A percentile compares a stretch with the other conserved stretches of the same genome.
Conservation (phyloP, 208 protist genomes). For the Trypanosoma brucei region DNA sequence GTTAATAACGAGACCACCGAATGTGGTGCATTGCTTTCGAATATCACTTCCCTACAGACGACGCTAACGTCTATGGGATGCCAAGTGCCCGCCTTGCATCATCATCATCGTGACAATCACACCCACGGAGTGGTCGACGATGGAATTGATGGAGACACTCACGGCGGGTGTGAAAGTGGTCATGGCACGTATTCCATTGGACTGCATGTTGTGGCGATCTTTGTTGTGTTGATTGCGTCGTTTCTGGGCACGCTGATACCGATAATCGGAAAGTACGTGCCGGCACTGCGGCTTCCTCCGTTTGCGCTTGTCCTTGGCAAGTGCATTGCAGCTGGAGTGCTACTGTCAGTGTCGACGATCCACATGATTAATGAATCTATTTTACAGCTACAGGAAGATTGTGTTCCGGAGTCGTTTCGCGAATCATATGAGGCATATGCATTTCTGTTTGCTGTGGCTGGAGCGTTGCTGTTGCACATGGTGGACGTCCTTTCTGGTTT, state of each 20-base stretch:
- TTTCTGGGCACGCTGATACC: constrained; percentile 38
- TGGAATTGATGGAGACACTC: constrained; percentile 9
- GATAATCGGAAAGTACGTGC: constrained; percentile 34
- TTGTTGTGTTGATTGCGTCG: constrained; percentile 52
- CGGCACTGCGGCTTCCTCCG: constrained; percentile 25
- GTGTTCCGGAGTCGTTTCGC: constrained; percentile 35
- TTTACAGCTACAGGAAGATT: constrained; percentile 32
- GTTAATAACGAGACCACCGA: not conserved
- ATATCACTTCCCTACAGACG: not conserved
- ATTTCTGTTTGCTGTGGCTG: constrained; percentile 47
- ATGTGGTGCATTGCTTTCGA: not conserved
- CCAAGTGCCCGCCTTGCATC: not conserved
- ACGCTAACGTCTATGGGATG: not conserved
- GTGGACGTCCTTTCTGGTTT: constrained; percentile 29
- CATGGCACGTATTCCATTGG: constrained; percentile 30
- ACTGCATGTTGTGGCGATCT: constrained; percentile 58
- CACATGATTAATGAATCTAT: constrained; percentile 53
- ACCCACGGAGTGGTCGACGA: not conserved
- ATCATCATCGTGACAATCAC: constrained; percentile 2
- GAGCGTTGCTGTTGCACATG: constrained; percentile 57
- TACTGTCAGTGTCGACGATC: constrained; percentile 47
- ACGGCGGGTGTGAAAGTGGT: constrained; percentile 25
- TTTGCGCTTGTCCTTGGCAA: constrained; percentile 51
- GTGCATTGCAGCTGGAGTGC: constrained; percentile 43
- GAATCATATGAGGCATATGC: constrained; percentile 45